These are phyloP conservation scores for Diaporthe caulivora DNA, from an alignment of 2,329 filamentous ascomycete genomes.

Conservation along the genomic window DNA sequence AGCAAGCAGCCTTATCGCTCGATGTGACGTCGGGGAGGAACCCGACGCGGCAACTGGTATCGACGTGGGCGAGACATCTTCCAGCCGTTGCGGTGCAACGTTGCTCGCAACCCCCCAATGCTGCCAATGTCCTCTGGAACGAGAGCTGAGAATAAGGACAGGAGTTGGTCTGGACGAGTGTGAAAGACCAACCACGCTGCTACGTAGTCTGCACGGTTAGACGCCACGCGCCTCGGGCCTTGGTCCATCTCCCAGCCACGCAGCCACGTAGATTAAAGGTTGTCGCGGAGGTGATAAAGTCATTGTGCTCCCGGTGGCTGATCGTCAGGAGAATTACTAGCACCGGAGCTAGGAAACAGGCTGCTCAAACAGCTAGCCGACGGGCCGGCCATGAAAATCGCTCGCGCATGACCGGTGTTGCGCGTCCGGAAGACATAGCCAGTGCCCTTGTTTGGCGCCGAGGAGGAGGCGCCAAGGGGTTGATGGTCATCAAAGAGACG, in stretches of 20 bases:
- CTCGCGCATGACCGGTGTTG: conserved; percentile 24
- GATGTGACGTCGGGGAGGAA: conserved; percentile 20
- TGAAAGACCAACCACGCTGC: conserved; percentile 2
- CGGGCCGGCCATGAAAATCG: conserved; percentile 30
- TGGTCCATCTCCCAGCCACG: conserved; percentile 4
- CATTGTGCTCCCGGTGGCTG: conserved; percentile 10
- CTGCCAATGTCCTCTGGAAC: background rate
- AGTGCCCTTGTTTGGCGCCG: background rate
- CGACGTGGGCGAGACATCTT: background rate
- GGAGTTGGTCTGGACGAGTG: background rate
- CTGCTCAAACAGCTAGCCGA: conserved; percentile 26
- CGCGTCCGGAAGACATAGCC: conserved; percentile 1
- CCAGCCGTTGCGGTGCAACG: conserved; percentile 14
- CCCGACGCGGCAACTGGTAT: background rate
- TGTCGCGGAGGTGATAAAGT: background rate
- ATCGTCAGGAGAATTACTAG: conserved; percentile 30
- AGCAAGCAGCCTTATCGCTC: conserved; percentile 19
- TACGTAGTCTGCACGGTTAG: too few species aligned
- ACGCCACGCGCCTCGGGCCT: background rate
- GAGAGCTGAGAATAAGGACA: background rate
- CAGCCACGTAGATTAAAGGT: background rate
- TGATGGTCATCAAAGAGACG: background rate
- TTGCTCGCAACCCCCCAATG: conserved; percentile 17
- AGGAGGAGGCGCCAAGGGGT: background rate
- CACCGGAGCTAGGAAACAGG: conserved; percentile 23